A percentile compares a stretch with the other conserved stretches of the same genome.
Evolutionary conservation across 2,329 filamentous ascomycete species (phyloP).

Genomic region (Aspergillus ruber): DNA sequence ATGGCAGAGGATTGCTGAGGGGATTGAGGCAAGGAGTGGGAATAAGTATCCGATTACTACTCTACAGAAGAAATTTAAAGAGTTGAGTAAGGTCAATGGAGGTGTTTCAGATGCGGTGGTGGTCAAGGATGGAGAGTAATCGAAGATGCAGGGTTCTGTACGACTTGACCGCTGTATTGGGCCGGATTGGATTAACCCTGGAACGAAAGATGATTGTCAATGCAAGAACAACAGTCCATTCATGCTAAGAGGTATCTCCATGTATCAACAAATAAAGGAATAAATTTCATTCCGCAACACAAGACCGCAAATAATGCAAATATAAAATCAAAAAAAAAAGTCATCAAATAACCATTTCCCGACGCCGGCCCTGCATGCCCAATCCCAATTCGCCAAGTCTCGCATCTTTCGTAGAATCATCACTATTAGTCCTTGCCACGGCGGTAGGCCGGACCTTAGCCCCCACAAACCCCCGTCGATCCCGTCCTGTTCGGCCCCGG

Average conservation of each 20-base stretch:
- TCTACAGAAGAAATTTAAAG: background rate
- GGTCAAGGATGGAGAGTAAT: background rate
- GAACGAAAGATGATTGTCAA: background rate
- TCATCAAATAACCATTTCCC: conserved; percentile 26
- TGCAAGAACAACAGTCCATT: background rate
- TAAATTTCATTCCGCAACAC: background rate
- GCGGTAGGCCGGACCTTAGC: conserved; percentile 42
- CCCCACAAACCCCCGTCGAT: conserved; percentile 83
- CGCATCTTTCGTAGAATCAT: conserved; percentile 17
- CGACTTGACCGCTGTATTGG: background rate
- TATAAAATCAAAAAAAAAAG: background rate
- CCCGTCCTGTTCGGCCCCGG: conserved; percentile 78
- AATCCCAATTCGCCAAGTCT: conserved; percentile 10
- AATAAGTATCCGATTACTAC: background rate
- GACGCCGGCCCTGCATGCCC: conserved; percentile 18
- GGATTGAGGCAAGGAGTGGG: background rate
- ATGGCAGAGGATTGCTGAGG: background rate
- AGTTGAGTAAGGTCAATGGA: background rate
- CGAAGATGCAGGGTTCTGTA: background rate
- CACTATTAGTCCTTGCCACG: conserved; percentile 19
- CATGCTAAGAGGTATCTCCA: background rate
- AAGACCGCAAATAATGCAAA: conserved; percentile 4
- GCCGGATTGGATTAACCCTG: background rate
- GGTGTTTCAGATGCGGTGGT: background rate
- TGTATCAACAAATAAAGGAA: background rate